These are phyloP conservation scores for Phanerochaete carnosa DNA, from an alignment of 768 basidiomycete species.

Conservation along the genomic window DNA sequence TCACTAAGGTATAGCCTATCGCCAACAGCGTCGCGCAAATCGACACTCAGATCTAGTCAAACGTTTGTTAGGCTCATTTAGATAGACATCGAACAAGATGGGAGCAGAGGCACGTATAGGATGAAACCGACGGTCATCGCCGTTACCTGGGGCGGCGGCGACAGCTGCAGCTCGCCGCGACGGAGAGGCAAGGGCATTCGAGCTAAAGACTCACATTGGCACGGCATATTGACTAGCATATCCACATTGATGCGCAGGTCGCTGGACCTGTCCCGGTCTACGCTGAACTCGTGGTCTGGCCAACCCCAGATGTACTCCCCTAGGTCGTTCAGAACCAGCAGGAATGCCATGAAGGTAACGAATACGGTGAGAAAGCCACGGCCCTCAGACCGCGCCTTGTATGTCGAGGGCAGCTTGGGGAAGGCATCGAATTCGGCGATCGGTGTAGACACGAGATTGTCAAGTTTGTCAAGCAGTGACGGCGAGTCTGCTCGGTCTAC, in stretches of 20 bases:
- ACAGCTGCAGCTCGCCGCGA: no score
- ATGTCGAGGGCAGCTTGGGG: conserved; percentile 78
- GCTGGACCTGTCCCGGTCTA: conserved; percentile 61
- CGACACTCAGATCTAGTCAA: conserved; percentile 72
- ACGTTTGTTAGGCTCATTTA: neutral
- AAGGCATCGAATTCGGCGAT: conserved; percentile 82
- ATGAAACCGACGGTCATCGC: neutral
- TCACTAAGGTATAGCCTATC: conserved; percentile 84
- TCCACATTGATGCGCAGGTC: conserved; percentile 88
- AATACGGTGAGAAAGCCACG: conserved; percentile 81
- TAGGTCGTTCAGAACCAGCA: conserved; percentile 84
- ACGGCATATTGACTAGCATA: conserved; percentile 90
- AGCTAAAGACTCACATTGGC: conserved; percentile 63
- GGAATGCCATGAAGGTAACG: conserved; percentile 58
- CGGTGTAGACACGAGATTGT: conserved; percentile 58
- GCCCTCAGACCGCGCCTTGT: conserved; percentile 74
- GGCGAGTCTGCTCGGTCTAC: conserved; percentile 17
- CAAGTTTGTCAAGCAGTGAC: conserved; percentile 56
- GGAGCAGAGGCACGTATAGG: neutral
- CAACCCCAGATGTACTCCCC: conserved; percentile 94
- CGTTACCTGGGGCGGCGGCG: no score
- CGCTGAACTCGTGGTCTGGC: conserved; percentile 85
- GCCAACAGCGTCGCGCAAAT: conserved; percentile 90
- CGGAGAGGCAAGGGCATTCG: neutral
- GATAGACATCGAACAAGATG: neutral